Percentiles rank a stretch among this genome's conserved stretches.
Evolutionary conservation across 306 rosid species (phyloP).

Genomic region (Styphnolobium japonicum): DNA sequence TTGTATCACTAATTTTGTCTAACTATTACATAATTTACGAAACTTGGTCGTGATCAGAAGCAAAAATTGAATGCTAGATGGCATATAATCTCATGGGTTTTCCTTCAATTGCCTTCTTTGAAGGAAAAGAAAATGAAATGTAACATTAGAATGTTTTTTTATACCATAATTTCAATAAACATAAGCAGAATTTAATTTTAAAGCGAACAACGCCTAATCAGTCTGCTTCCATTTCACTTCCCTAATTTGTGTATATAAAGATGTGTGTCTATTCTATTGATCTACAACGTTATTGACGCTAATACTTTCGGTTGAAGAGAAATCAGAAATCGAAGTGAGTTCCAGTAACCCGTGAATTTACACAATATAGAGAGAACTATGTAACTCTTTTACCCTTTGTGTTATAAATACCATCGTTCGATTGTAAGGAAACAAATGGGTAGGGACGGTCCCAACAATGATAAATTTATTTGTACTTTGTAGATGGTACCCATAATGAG

Average conservation of each 20-base stretch:
- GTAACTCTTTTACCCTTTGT: background rate
- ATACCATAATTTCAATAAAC: background rate
- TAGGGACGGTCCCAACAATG: conserved; percentile 7
- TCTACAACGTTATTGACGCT: background rate
- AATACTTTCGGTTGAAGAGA: background rate
- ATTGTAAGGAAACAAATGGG: conserved; percentile 15
- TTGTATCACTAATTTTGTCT: background rate
- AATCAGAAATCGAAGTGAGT: background rate
- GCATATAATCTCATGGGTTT: too few relatives aligned
- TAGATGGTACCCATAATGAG: conserved; percentile 5
- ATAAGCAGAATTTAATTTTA: background rate
- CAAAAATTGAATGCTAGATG: background rate
- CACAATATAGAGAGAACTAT: background rate
- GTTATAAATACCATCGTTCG: background rate
- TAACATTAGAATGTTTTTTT: background rate
- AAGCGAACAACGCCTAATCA: background rate
- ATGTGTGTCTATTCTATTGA: background rate
- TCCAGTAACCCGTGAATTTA: background rate
- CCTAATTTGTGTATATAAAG: background rate
- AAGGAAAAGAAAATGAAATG: background rate
- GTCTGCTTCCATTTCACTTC: background rate
- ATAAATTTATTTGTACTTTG: conserved; percentile 29
- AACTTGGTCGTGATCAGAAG: background rate
- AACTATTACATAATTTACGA: background rate
- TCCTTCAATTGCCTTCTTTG: background rate